Percentiles rank a stretch among this genome's conserved stretches.
Conservation (phyloP, 176 grass and related monocot genomes). For the Rhynchospora pubera region DNA sequence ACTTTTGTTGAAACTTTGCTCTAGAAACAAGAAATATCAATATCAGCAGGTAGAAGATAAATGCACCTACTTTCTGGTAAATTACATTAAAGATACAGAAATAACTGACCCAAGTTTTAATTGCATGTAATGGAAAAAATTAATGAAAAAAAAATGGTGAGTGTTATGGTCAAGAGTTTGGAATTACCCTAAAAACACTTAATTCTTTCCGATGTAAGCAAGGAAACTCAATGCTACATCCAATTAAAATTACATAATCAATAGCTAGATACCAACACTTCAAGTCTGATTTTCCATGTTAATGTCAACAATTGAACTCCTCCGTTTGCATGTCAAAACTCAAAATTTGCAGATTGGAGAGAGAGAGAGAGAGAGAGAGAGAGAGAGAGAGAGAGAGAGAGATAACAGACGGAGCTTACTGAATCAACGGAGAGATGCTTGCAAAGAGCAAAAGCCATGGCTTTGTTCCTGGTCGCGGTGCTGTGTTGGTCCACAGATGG, state of each 20-base stretch:
- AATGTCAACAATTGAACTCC: neutral
- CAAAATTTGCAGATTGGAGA: slow-evolving; percentile 12
- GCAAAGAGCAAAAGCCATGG: slow-evolving; percentile 56
- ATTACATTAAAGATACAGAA: neutral
- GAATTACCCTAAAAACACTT: neutral
- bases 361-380: too few relatives aligned
- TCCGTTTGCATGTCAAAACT: neutral
- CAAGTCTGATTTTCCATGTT: neutral
- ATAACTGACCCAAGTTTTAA: neutral
- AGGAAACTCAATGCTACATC: neutral
- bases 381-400: too few relatives aligned
- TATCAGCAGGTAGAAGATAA: neutral
- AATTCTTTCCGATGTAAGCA: neutral
- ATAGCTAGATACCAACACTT: neutral
- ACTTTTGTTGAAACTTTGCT: slow-evolving; percentile 33
- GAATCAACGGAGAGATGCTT: slow-evolving; percentile 53
- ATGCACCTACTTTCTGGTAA: neutral
- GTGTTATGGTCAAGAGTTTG: neutral
- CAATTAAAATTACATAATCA: neutral
- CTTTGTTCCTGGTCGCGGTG: slow-evolving; percentile 41
- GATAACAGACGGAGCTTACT: slow-evolving; percentile 11
- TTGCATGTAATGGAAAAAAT: neutral
- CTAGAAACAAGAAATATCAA: slow-evolving; percentile 36
- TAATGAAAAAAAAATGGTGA: neutral
- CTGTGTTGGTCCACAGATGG: slow-evolving; percentile 13